A percentile compares a stretch with the other conserved stretches of the same genome.
These are phyloP conservation scores for Ceratobasidium sp. DNA, from an alignment of 1,284 basidiomycete genomes.

Conservation along the genomic window DNA sequence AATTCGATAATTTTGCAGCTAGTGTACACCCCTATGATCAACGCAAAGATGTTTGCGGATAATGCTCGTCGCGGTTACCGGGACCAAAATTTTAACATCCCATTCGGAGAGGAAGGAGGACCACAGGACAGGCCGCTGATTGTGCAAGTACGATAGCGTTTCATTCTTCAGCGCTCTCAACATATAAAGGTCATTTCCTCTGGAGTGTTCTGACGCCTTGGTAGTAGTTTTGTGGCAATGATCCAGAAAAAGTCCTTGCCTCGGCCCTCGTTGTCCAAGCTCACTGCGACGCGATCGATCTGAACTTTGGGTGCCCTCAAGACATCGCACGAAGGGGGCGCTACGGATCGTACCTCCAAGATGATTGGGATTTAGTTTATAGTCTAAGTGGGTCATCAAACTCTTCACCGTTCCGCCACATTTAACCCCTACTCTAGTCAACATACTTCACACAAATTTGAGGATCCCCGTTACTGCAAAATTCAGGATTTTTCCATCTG, in stretches of 20 bases:
- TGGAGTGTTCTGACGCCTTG: neutral
- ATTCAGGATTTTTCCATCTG: conserved; percentile 89
- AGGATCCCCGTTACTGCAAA: conserved; percentile 95
- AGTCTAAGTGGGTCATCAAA: conserved; percentile 73
- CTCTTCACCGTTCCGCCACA: neutral
- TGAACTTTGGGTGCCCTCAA: conserved; percentile 97
- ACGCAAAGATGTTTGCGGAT: conserved; percentile 86
- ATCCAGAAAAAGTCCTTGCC: conserved; percentile 81
- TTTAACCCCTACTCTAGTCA: conserved; percentile 67
- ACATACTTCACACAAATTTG: conserved; percentile 85
- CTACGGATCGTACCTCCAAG: conserved; percentile 94
- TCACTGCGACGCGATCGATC: conserved; percentile 91
- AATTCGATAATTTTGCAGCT: conserved; percentile 65
- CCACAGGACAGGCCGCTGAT: conserved; percentile 84
- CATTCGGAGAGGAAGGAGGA: conserved; percentile 76
- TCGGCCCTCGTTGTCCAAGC: conserved; percentile 81
- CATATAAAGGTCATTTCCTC: too few species aligned
- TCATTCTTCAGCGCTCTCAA: neutral
- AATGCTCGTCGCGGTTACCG: conserved; percentile 66
- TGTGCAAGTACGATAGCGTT: conserved; percentile 68
- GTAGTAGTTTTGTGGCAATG: conserved; percentile 86
- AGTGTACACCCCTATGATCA: conserved; percentile 98
- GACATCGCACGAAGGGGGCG: conserved; percentile 90
- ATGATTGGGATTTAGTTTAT: conserved; percentile 92
- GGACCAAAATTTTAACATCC: conserved; percentile 77